Evolutionary conservation across 1,139 yeast genomes (phyloP), one percentile per base, ranked within the genome.

Genomic region (Groenewaldozyma sp.): DNA sequence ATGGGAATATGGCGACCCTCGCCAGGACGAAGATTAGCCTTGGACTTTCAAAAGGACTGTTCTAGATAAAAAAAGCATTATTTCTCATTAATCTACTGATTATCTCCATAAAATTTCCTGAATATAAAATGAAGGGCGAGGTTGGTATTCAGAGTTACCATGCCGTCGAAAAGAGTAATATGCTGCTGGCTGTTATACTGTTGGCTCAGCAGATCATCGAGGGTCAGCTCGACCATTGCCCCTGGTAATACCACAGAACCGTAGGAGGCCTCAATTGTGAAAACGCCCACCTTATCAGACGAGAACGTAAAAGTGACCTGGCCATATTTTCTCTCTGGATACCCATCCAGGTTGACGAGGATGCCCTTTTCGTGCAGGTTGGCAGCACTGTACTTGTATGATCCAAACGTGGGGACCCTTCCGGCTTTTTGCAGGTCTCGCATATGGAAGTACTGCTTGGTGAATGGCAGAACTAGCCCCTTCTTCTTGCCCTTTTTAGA

Each of bases 1-100:
- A 54, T 82, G 93, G 93, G 80, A 80, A 59, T 79, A 76, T 52
- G 94, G 94, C 38, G 91, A 82, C 55, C 74, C 81, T 37, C 70
- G 80, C 17, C 77, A 70, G 40, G 82, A 77, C 40, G 86, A 79
- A 19, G 49, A 49, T 18, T 38, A 38, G n/a, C n/a, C n/a, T n/a
- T n/a, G n/a, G n/a, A n/a, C n/a, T n/a, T 22, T 22, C 11, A 28
- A n/a, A 13, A 20, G 28, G 24, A 28, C 13, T 9, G 28, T 4
- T 10, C n/a, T 27, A 24, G 14, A n/a, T n/a, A n/a, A n/a, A n/a
- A n/a, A n/a, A n/a, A n/a, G n/a, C n/a, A n/a, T n/a, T n/a, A n/a
- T n/a, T n/a, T n/a, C n/a, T n/a, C n/a, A n/a, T n/a, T n/a, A n/a
- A n/a, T 16, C 27, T 24, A 24, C 28, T 34, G 19, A 28, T 36